Conservation (phyloP, 2,329 filamentous ascomycete species). For the Verticillium tricorpus region DNA sequence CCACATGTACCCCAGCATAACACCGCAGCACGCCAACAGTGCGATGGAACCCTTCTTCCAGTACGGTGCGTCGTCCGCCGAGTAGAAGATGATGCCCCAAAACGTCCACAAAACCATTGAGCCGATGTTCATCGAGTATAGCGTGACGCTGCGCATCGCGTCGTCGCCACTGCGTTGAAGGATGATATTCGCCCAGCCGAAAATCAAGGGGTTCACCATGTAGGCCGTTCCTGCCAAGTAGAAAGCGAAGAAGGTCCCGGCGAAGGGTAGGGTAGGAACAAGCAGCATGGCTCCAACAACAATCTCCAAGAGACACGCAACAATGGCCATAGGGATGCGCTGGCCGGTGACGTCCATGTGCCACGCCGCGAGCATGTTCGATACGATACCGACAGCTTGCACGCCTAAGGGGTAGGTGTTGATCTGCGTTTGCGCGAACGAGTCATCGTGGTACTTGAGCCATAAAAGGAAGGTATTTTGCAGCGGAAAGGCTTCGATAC, state of each 20-base stretch:
- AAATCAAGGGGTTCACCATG: constrained; percentile 33
- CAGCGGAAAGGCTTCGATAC: constrained; percentile 25
- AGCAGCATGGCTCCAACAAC: constrained; percentile 27
- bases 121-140: constrained; percentile 32
- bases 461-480: constrained; percentile 23
- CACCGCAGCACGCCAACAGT: constrained; percentile 20
- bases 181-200: constrained; percentile 34
- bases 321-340: constrained; percentile 26
- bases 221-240: constrained; percentile 34
- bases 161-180: constrained; percentile 30
- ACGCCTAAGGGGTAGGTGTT: constrained; percentile 33
- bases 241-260: constrained; percentile 22
- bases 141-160: constrained; percentile 27
- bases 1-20: constrained; percentile 10
- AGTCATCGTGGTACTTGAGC: constrained; percentile 18
- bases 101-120: constrained; percentile 32
- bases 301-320: constrained; percentile 26
- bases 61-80: constrained; percentile 28
- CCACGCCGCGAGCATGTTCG: constrained; percentile 27
- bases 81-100: constrained; percentile 32
- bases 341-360: constrained; percentile 30
- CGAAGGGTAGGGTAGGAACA: constrained; percentile 20
- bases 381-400: constrained; percentile 24
- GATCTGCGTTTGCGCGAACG: constrained; percentile 24
- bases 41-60: constrained; percentile 30